Evolutionary conservation across 2,329 filamentous ascomycete genomes (phyloP), one percentile per base, ranked within the genome.

Genomic region (Sporothrix sp.): DNA sequence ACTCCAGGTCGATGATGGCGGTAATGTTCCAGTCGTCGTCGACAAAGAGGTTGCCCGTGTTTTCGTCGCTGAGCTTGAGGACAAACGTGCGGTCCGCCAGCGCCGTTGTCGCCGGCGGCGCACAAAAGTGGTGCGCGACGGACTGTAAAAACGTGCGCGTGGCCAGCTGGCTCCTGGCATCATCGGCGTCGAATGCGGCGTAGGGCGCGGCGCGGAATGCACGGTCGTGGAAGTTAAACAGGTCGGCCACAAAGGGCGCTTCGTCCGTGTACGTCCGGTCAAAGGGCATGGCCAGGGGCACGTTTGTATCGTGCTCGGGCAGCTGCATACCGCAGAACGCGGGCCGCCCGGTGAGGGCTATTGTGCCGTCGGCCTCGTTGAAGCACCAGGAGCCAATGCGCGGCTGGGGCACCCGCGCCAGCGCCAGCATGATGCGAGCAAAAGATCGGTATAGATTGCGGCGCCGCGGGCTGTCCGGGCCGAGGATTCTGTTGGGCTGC

Each of bases 11-110:
- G 11, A 64, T 59, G 2, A 64, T 36, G 53, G 56, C 56, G 27
- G 58, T 63, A 35, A 64, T 54, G 48, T 65, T 65, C 60, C 60
- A 61, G 32, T 61, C 48, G 53, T 60, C 46, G 51, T 65, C 61
- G 46, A 63, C 60, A 47, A 64, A 61, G 44, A 64, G 59, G 47
- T 64, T 64, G 46, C 59, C 60, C 28, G 36, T 40, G 56, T 63
- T 56, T 40, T 63, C 50, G 50, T 65, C 60, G 52, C 57, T 62
- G 47, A 64, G 50, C 33, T 56, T 30, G 27, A 64, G 59, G 52
- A 33, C 32, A 46, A 46, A 46, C 11, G 43, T 30, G 7, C 40
- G 27, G 20, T 35, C 28, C 16, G 16, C 16, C n/a, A 5, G 4
- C 7, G 9, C n/a, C n/a, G n/a, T n/a, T n/a, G n/a, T n/a, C 16